Conservation (phyloP, 108 stramenopile genomes). For the Aurantiochytrium sp. region DNA sequence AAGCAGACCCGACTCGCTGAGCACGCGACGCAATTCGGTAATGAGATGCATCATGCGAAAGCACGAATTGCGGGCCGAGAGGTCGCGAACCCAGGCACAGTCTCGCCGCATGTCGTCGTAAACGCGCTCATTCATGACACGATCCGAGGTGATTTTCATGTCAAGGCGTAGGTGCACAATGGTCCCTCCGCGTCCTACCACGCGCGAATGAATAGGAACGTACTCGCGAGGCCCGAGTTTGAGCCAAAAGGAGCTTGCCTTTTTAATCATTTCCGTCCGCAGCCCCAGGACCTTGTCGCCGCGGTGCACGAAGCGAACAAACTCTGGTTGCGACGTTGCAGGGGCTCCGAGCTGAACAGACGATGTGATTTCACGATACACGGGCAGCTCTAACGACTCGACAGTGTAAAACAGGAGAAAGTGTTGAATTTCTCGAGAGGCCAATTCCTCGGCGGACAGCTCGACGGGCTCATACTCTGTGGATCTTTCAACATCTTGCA, state of each 20-base stretch:
- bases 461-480: background rate
- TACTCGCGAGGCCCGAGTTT: background rate
- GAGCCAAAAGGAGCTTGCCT: background rate
- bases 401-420: background rate
- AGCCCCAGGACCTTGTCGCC: background rate
- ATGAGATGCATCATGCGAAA: background rate
- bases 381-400: background rate
- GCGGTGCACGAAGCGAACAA: background rate
- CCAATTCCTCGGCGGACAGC: background rate
- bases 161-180: background rate
- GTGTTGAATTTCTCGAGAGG: background rate
- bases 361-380: background rate
- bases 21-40: background rate
- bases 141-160: background rate
- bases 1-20: background rate
- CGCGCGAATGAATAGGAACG: background rate
- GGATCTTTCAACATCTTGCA: background rate
- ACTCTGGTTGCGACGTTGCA: background rate
- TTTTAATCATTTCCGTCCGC: background rate
- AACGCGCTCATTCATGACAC: background rate
- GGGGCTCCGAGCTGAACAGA: background rate
- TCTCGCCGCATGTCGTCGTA: background rate
- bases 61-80: background rate
- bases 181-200: background rate
- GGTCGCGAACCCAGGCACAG: background rate